Base-by-base conservation (phyloP, 1,284 basidiomycete species). In the Hemileia vastatrix region DNA sequence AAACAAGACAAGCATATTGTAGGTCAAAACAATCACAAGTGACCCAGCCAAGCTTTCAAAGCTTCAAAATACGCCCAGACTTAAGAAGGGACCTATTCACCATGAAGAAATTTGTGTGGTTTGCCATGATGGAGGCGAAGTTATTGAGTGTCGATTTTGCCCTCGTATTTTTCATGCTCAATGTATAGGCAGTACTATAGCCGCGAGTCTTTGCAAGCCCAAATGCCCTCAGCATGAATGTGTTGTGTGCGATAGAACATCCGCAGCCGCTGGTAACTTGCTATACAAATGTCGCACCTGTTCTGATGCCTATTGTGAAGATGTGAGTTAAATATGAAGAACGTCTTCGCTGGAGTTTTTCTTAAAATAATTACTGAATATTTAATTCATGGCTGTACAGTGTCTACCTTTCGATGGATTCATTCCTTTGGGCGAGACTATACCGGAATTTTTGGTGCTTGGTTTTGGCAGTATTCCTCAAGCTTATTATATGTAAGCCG, bases 241-340 rank as follows among this genome's bases (percentile, higher is more conserved):
- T 64, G 66, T 69, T 5, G 67, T 64, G 6, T 83, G 82, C 68
- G 9, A 66, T 4, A 75, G 80, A 57, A 76, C 68, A n/a, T 77
- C 80, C 0, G 54, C 70, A 1, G 79, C 80, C 18, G 76, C 77
- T 3, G 82, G 82, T 9, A 80, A 81, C 4, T 78, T 83, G 77
- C 65, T 83, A 18, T 82, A 81, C 66, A 76, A 81, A 63, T 84
- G 83, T 64, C 81, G 80, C 57, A 83, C 82, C 0, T 84, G 83
- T 68, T 79, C 81, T 13, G 75, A 79, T 59, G 81, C 83, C 1
- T 82, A 80, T 64, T 84, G 83, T 71, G 82, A 84, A 64, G 83
- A 84, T 13, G 49, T 51, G n/a, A 2, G 49, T 51, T n/a, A 6
- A n/a, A n/a, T n/a, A n/a, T n/a, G n/a, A n/a, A n/a, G n/a, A n/a